Base-by-base conservation (phyloP, 2,329 filamentous ascomycete species). In the Fusarium paranaense region DNA sequence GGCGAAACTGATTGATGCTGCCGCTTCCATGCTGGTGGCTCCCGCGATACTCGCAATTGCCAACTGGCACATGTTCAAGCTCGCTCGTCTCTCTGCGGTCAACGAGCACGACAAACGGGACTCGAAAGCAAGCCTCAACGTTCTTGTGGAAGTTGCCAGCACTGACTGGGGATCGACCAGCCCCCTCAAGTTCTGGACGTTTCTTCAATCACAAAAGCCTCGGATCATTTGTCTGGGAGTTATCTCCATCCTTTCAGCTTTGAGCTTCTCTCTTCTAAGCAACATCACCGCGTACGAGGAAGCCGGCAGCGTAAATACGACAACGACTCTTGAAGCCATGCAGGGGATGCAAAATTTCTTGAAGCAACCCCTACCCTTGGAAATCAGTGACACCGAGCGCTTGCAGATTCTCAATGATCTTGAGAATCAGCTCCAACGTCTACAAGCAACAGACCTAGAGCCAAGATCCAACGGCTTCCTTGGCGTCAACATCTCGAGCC, bases 51-150 rank as follows among this genome's bases (percentile, higher is more conserved):
- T 72, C 6, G 68, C 64, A 2, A 10, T 74, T 3, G 37, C 62
- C 25, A 74, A 74, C 13, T 66, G 64, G 68, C 72, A 74, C 30
- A 74, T 72, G 18, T 74, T 74, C 22, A 74, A 72, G 25, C 69
- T 74, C 20, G 69, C 65, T 11, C 71, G 72, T 0, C 62, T 74
- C 22, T 74, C 61, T 3, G 69, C 69, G 0, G 62, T 74, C 6
- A 74, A 74, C 2, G 72, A 74, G 16, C 71, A 74, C 9, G 37
- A 40, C 5, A 37, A 18, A 6, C 22, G 71, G 35, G 74, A 50
- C 45, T 74, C 71, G 0, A 47, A 52, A 2, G 71, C 73, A 11
- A 73, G 67, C 58, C 70, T 74, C 40, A 69, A 54, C 2, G 67
- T 73, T 4, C 71, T 73, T 0, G 67, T 73, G 14, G 71, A 73